Percentiles rank a stretch among this genome's conserved stretches.
phyloP scores from a whole-genome alignment of 192 early-diverging fungal genomes.

The Mortierella claussenii region DNA sequence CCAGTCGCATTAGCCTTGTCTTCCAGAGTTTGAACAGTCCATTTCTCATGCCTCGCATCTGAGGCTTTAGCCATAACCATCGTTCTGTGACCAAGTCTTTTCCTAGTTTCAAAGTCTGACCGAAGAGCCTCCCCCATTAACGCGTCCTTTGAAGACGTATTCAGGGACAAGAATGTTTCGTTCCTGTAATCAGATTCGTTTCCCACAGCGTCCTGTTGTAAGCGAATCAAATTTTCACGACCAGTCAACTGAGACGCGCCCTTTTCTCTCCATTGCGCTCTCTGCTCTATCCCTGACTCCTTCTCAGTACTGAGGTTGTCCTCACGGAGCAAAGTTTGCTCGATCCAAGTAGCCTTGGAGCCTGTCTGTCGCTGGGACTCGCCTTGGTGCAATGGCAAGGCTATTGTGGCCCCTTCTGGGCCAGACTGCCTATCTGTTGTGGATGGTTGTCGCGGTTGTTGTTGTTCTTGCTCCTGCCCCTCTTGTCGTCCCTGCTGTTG shows the following conservation, averaged over 20 bases:
- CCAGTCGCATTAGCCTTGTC: too few species aligned
- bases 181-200: neutral
- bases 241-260: neutral
- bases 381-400: too few species aligned
- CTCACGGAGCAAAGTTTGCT: neutral
- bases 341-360: conserved; percentile 3
- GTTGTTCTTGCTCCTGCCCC: too few species aligned
- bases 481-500: too few species aligned
- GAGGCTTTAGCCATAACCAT: neutral
- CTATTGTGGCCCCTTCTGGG: too few species aligned
- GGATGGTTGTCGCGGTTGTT: too few species aligned
- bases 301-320: neutral
- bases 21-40: too few species aligned
- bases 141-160: neutral
- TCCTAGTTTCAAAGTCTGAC: neutral
- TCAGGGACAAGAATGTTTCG: neutral
- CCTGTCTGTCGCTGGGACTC: too few species aligned
- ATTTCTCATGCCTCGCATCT: neutral
- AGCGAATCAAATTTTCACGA: neutral
- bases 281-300: neutral
- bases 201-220: neutral
- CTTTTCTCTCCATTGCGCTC: neutral
- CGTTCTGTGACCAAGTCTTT: neutral
- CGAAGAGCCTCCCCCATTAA: neutral
- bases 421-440: too few species aligned